A percentile compares a stretch with the other conserved stretches of the same genome.
Evolutionary conservation across 768 basidiomycete genomes (phyloP).

Genomic region (Pulveroboletus sp.): DNA sequence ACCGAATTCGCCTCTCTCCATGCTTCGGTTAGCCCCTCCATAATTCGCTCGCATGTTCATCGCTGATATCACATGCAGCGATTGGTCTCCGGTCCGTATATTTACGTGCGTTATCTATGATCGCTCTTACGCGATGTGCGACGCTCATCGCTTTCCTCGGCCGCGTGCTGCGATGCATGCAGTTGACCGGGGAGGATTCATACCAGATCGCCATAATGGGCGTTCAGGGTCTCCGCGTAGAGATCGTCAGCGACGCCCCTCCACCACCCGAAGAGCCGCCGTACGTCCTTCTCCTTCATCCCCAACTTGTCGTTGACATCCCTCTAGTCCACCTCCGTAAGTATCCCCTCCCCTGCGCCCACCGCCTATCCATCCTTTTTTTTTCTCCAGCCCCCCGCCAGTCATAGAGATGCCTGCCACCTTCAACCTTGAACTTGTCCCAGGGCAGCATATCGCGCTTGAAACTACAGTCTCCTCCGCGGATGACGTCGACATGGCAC

Average conservation of each 20-base stretch:
- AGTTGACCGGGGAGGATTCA: constrained; percentile 84
- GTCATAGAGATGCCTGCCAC: constrained; percentile 84
- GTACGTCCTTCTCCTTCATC: constrained; percentile 37
- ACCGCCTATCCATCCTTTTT: not conserved
- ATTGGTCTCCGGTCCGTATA: constrained; percentile 75
- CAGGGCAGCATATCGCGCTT: constrained; percentile 75
- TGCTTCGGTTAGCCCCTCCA: constrained; percentile 58
- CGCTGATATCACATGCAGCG: constrained; percentile 46
- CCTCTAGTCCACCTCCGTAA: constrained; percentile 47
- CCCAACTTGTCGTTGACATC: constrained; percentile 8
- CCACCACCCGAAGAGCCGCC: constrained; percentile 82
- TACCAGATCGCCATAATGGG: constrained; percentile 86
- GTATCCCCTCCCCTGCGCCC: constrained; percentile 24
- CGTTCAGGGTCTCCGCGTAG: constrained; percentile 76
- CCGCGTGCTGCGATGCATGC: constrained; percentile 21
- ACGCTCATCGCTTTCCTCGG: constrained; percentile 11
- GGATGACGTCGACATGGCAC: constrained; percentile 85
- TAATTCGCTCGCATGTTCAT: constrained; percentile 10
- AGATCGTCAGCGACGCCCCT: constrained; percentile 81
- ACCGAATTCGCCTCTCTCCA: constrained; percentile 85
- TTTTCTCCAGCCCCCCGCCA: constrained; percentile 49
- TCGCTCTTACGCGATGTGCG: constrained; percentile 6
- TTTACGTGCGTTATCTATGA: constrained; percentile 56
- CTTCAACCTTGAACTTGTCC: constrained; percentile 76
- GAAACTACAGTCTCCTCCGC: constrained; percentile 75